phyloP scores from a whole-genome alignment of 2,329 filamentous ascomycete species.

The Aspergillus floridensis region DNA sequence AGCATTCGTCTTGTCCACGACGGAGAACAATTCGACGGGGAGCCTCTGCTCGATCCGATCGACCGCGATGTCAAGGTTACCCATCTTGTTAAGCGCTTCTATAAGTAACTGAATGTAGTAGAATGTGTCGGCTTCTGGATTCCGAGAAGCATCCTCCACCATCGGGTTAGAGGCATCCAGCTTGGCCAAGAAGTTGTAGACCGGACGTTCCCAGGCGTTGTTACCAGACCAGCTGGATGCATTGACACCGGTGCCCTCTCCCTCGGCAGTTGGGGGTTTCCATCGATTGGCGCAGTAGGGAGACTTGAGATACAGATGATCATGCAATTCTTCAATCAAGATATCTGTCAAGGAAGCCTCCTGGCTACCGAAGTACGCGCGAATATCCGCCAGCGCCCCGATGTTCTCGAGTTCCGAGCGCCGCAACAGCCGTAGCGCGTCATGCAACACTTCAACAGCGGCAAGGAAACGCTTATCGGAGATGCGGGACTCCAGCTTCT shows the following conservation, averaged over 20 bases:
- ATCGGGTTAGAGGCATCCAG: constrained; percentile 57
- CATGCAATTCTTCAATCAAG: constrained; percentile 92
- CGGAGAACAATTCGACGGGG: constrained; percentile 87
- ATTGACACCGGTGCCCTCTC: constrained; percentile 27
- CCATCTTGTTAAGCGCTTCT: constrained; percentile 86
- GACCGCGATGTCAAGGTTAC: constrained; percentile 78
- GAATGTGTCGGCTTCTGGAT: constrained; percentile 93
- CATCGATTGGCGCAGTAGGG: constrained; percentile 96
- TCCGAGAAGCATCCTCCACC: constrained; percentile 84
- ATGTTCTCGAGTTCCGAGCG: constrained; percentile 90
- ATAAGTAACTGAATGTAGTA: constrained; percentile 85
- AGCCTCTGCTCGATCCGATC: constrained; percentile 89
- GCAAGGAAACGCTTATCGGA: constrained; percentile 94
- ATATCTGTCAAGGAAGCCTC: constrained; percentile 92
- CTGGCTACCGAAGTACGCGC: constrained; percentile 87
- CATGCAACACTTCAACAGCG: constrained; percentile 88
- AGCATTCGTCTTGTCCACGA: constrained; percentile 91
- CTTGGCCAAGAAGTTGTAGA: constrained; percentile 58
- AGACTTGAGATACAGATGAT: constrained; percentile 95
- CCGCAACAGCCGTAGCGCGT: constrained; percentile 76
- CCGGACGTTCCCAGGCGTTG: constrained; percentile 51
- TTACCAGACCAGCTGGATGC: constrained; percentile 28
- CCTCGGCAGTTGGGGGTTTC: constrained; percentile 64
- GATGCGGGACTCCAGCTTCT: constrained; percentile 89
- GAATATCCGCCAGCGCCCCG: constrained; percentile 79